Evolutionary conservation across 2,329 filamentous ascomycete species (phyloP).

Genomic region (Fusarium transvaalense): DNA sequence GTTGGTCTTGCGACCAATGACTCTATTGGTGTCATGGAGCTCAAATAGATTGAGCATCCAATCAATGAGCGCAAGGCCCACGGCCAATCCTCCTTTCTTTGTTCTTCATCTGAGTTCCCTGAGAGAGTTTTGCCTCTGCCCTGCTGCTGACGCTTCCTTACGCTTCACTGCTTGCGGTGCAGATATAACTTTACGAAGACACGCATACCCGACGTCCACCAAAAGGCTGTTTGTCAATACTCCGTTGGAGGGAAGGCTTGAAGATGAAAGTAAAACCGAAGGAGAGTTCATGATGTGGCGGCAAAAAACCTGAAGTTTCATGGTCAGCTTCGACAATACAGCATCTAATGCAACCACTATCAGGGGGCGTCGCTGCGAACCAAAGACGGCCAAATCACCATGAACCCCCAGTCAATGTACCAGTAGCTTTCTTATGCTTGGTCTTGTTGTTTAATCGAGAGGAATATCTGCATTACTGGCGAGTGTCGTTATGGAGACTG

Average conservation of each 20-base stretch:
- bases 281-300: not conserved
- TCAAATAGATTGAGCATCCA: not conserved
- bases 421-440: not conserved
- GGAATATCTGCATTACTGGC: not conserved
- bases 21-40: not conserved
- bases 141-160: not conserved
- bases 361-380: not conserved
- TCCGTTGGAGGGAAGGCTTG: not conserved
- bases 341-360: not conserved
- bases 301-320: not conserved
- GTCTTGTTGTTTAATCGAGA: not conserved
- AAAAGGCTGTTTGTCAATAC: not conserved
- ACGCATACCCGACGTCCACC: not conserved
- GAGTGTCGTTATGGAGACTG: not conserved
- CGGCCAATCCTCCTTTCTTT: not conserved
- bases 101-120: not conserved
- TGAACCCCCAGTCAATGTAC: not conserved
- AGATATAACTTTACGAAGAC: not conserved
- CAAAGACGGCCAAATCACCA: not conserved
- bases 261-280: not conserved
- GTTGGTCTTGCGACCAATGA: no score
- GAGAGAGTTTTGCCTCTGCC: not conserved
- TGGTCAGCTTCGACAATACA: not conserved
- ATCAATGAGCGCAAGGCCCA: no score
- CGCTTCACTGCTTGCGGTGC: not conserved